These are phyloP conservation scores for Elongisporangium anandrum DNA, from an alignment of 352 stramenopile genomes.

Conservation along the genomic window DNA sequence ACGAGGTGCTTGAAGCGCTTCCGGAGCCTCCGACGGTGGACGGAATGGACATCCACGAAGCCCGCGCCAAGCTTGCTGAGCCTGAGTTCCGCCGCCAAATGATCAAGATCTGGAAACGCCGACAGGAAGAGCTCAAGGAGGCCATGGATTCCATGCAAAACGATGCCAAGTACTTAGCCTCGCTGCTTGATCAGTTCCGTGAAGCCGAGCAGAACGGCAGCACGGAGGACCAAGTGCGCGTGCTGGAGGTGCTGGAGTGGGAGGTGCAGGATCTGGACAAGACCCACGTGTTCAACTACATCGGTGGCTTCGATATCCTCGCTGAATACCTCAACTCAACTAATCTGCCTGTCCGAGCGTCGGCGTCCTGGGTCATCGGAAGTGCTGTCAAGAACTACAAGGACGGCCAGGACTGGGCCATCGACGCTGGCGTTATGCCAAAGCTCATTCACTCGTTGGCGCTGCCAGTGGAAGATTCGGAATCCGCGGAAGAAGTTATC, in stretches of 20 bases:
- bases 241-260: conserved; percentile 75
- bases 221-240: conserved; percentile 38
- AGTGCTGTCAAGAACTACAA: conserved; percentile 82
- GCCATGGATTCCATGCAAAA: conserved; percentile 76
- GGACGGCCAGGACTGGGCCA: conserved; percentile 77
- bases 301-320: conserved; percentile 75
- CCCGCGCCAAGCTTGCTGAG: conserved; percentile 56
- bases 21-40: conserved; percentile 68
- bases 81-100: conserved; percentile 73
- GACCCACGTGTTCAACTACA: conserved; percentile 83
- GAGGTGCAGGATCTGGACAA: conserved; percentile 88
- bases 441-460: conserved; percentile 56
- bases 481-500: conserved; percentile 19
- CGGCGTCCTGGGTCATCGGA: conserved; percentile 66
- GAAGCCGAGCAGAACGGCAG: conserved; percentile 50
- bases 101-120: conserved; percentile 76
- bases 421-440: conserved; percentile 66
- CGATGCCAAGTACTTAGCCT: conserved; percentile 70
- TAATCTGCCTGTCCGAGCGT: conserved; percentile 49
- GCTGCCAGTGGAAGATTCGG: conserved; percentile 18
- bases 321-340: conserved; percentile 70
- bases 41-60: conserved; percentile 76
- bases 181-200: conserved; percentile 67
- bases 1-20: conserved; percentile 71
- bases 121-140: conserved; percentile 76